phyloP scores from a whole-genome alignment of 768 basidiomycete genomes.

The Termitomyces sp. region DNA sequence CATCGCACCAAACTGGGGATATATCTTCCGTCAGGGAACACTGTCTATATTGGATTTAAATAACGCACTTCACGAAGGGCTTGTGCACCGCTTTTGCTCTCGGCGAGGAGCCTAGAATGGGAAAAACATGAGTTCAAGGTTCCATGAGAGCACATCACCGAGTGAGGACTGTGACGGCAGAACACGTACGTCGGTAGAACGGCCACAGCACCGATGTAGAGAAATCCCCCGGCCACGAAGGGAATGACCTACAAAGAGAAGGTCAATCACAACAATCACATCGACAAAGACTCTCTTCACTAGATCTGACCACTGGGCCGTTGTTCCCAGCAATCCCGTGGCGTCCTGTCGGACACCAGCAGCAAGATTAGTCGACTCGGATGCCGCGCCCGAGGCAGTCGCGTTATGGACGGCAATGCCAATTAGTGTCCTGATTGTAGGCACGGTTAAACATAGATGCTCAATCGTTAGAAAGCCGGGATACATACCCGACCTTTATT shows the following conservation, averaged over 20 bases:
- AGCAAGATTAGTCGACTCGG: conserved; percentile 55
- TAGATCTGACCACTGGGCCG: conserved; percentile 72
- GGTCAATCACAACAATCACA: conserved; percentile 7
- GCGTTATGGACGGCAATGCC: conserved; percentile 82
- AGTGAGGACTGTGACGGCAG: neutral
- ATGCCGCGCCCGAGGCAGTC: conserved; percentile 44
- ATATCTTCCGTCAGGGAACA: conserved; percentile 4
- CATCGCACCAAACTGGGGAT: conserved; percentile 83
- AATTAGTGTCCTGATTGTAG: conserved; percentile 66
- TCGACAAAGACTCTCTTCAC: conserved; percentile 39
- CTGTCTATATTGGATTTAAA: conserved; percentile 5
- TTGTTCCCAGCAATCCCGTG: conserved; percentile 79
- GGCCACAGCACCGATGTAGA: conserved; percentile 92
- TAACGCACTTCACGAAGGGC: conserved; percentile 81
- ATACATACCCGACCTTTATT: conserved; percentile 38
- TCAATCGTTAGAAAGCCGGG: neutral
- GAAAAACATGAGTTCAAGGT: conserved; percentile 7
- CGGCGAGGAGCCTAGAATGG: conserved; percentile 57
- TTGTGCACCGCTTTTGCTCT: conserved; percentile 85
- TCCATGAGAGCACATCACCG: neutral
- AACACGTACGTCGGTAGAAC: conserved; percentile 80
- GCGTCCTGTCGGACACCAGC: conserved; percentile 76
- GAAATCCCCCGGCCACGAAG: conserved; percentile 87
- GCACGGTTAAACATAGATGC: conserved; percentile 1
- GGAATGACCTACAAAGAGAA: conserved; percentile 64